A percentile compares a stretch with the other conserved stretches of the same genome.
phyloP scores from a whole-genome alignment of 2,329 filamentous ascomycete species.

The Sphaerulina vaccinii region DNA sequence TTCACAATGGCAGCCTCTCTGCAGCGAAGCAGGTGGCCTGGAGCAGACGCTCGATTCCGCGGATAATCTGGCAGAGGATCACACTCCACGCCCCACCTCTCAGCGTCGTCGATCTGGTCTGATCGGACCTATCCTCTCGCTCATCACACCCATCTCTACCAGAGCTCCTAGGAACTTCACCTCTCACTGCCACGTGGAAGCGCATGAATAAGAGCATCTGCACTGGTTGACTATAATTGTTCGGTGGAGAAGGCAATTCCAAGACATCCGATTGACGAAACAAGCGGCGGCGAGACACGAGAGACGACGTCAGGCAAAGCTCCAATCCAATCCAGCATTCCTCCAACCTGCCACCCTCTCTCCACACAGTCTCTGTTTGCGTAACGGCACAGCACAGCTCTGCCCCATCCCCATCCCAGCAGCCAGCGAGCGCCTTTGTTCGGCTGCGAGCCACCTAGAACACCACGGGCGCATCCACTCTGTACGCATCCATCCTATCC shows the following conservation, averaged over 20 bases:
- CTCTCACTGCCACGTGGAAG: slow-evolving; percentile 11
- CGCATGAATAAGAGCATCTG: not conserved
- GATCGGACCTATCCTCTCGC: not conserved
- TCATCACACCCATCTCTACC: not conserved
- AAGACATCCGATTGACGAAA: slow-evolving; percentile 4
- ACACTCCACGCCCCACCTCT: not conserved
- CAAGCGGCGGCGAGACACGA: not conserved
- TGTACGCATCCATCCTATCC: not conserved
- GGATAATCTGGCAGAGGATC: not conserved
- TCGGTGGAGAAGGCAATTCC: slow-evolving; percentile 4
- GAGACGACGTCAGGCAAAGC: not conserved
- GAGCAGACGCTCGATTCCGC: not conserved
- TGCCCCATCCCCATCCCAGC: not conserved
- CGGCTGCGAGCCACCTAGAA: not conserved
- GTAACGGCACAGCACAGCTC: slow-evolving; percentile 6
- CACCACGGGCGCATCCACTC: not conserved
- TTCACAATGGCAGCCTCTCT: not conserved
- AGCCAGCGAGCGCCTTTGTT: not conserved
- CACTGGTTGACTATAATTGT: slow-evolving; percentile 1
- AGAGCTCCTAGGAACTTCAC: not conserved
- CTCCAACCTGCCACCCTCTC: not conserved
- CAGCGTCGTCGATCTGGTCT: not conserved
- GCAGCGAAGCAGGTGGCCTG: not conserved
- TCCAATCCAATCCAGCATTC: not conserved
- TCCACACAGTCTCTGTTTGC: slow-evolving; percentile 8